phyloP scores from a whole-genome alignment of 2,329 filamentous ascomycete genomes.

The Coleophoma eucalyptorum region DNA sequence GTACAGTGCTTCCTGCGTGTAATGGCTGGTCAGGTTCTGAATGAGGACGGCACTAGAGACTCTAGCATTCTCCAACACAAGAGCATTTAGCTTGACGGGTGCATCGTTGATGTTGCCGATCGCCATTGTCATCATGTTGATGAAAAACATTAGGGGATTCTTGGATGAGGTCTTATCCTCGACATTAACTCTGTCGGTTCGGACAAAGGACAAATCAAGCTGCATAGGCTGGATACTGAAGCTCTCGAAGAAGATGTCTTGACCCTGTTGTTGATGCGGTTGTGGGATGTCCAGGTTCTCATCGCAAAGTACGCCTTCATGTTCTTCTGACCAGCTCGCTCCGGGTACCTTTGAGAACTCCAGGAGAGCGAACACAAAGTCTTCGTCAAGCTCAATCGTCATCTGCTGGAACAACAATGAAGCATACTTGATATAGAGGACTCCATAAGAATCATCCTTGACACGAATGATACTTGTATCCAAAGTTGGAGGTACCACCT shows the following conservation, averaged over 20 bases:
- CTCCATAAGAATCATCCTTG: slow-evolving; percentile 97
- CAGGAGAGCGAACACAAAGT: slow-evolving; percentile 93
- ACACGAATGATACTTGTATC: slow-evolving; percentile 89
- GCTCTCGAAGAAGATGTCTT: slow-evolving; percentile 97
- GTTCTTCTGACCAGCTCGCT: slow-evolving; percentile 74
- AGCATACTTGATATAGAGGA: slow-evolving; percentile 97
- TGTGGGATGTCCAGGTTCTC: slow-evolving; percentile 89
- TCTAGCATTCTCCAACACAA: slow-evolving; percentile 92
- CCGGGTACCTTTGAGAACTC: slow-evolving; percentile 94
- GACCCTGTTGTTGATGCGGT: slow-evolving; percentile 77
- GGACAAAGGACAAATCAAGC: slow-evolving; percentile 92
- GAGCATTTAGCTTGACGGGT: slow-evolving; percentile 85
- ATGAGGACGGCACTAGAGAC: slow-evolving; percentile 82
- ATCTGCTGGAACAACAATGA: slow-evolving; percentile 93
- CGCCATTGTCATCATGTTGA: slow-evolving; percentile 98
- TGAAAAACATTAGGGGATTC: slow-evolving; percentile 97
- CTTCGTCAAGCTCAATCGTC: slow-evolving; percentile 96
- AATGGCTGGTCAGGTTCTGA: slow-evolving; percentile 87
- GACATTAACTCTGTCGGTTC: slow-evolving; percentile 92
- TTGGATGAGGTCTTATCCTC: slow-evolving; percentile 88
- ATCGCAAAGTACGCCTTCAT: slow-evolving; percentile 82
- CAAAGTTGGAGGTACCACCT: slow-evolving; percentile 92
- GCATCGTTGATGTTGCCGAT: slow-evolving; percentile 99
- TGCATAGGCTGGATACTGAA: slow-evolving; percentile 98
- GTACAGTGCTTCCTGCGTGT: slow-evolving; percentile 92